Base-by-base conservation (phyloP, 495 filamentous ascomycete species). In the Tuber calosporum region DNA sequence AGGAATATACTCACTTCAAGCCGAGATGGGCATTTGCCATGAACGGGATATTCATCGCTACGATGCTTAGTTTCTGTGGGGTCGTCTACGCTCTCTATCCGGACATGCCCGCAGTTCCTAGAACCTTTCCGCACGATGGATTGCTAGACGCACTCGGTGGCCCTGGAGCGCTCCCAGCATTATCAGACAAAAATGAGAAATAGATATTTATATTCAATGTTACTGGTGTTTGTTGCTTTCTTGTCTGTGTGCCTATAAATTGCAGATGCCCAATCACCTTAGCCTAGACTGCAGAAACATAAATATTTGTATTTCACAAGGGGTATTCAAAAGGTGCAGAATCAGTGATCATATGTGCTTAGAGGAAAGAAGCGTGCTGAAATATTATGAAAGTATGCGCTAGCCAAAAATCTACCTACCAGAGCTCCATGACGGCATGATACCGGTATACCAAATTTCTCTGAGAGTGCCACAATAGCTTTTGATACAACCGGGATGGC, bases 91-190 rank as follows among this genome's bases (percentile, higher is more conserved):
- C 87, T 72, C 84, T 86, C 79, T 97, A 97, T 79, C 93, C 95
- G n/a, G 95, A 99, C 83, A 91, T 88, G 85, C 88, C 88, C 39
- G 88, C 89, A 67, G 89, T 85, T 77, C 92, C 92, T 4, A 89
- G 90, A 72, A 91, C 91, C 74, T 99, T 91, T 66, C 80, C 80
- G 80, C 89, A 90, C 72, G 91, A 87, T 73, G 96, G 96, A 38
- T 82, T 99, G 73, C 89, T 94, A 82, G 86, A 87, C 75, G 96
- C 97, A 78, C 84, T 99, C 69, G 96, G 95, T 68, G 95, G 95
- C 1, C 43, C 68, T 0, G 66, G 71, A 3, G 70, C 69, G 11
- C 66, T 75, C 11, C 66, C 69, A 34, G 79, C 78, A 34, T 43
- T 79, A 38, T 62, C 77, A 5, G 77, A 79, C 69, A 39, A 53